A percentile compares a stretch with the other conserved stretches of the same genome.
Conservation (phyloP, 2,329 filamentous ascomycete genomes). For the Rutstroemia sp. region DNA sequence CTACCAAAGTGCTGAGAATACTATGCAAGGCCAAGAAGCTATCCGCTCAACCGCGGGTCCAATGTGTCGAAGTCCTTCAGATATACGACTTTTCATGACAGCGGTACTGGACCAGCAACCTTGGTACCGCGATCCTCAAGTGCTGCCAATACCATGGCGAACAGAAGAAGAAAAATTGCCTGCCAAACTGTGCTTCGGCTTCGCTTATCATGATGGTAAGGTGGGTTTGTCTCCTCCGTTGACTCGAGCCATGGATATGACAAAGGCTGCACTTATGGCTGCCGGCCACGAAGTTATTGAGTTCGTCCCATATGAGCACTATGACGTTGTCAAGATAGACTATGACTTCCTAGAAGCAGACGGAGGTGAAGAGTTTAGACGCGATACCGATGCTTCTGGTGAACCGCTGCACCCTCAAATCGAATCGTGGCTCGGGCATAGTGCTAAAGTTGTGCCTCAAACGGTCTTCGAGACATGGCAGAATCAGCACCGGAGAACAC, state of each 20-base stretch:
- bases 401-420: conserved; percentile 20
- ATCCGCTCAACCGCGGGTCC: neutral
- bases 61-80: neutral
- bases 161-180: neutral
- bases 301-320: neutral
- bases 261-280: neutral
- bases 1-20: too few relatives aligned
- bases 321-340: neutral
- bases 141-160: conserved; percentile 1
- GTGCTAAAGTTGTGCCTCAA: conserved; percentile 12
- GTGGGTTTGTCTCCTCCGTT: neutral
- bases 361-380: conserved; percentile 15
- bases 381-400: conserved; percentile 19
- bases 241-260: neutral
- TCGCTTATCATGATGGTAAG: neutral
- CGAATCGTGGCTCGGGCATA: conserved; percentile 17
- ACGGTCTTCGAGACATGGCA: conserved; percentile 23
- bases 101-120: neutral
- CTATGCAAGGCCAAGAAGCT: neutral
- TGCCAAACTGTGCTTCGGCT: neutral
- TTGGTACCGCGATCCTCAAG: conserved; percentile 30
- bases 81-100: neutral
- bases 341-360: conserved; percentile 2
- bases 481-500: conserved; percentile 19
- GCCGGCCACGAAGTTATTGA: neutral